Evolutionary conservation across 1,284 basidiomycete genomes (phyloP), one percentile per base, ranked within the genome.

Genomic region (Puccinia polysora): DNA sequence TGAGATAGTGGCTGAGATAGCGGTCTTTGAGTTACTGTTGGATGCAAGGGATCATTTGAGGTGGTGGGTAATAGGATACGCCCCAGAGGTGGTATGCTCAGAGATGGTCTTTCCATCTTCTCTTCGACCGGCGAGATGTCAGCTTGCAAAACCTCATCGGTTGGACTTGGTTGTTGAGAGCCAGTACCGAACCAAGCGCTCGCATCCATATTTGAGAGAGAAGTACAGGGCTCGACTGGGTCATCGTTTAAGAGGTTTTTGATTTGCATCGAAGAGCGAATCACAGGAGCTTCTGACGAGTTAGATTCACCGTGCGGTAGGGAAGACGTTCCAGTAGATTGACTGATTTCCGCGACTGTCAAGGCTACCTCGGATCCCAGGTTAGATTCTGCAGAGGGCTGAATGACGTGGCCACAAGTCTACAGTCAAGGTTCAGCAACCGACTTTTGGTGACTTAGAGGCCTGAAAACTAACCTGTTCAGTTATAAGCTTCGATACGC

Each of bases 221-320:
- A 49, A 25, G 32, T 43, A 20, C 45, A 65, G 4, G 56, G 58
- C 45, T 70, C 68, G 18, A 70, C 68, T 30, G 68, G 55, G 23
- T 72, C 69, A 34, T 72, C 69, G 20, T 72, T 72, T 23, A 72
- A 43, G n/a, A 72, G 52, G 34, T 72, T 72, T 53, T 45, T 34
- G 8, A 72, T 63, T 32, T 72, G 69, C 69, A 72, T 72, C 49
- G 58, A 72, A 18, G 69, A 72, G 30, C 50, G 43, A 36, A 43
- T 62, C 23, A 69, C 38, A 4, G 53, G 53, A 8, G 53, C 28
- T 69, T 28, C 53, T 47, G 45, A 7, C 8, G 43, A 20, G 28
- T n/a, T n/a, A n/a, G n/a, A n/a, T n/a, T n/a, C n/a, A n/a, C n/a
- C n/a, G n/a, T n/a, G n/a, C n/a, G n/a, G n/a, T n/a, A n/a, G n/a